Percentiles rank a stretch among this genome's conserved stretches.
Conservation (phyloP, 768 basidiomycete genomes). For the Tricholoma sp. region DNA sequence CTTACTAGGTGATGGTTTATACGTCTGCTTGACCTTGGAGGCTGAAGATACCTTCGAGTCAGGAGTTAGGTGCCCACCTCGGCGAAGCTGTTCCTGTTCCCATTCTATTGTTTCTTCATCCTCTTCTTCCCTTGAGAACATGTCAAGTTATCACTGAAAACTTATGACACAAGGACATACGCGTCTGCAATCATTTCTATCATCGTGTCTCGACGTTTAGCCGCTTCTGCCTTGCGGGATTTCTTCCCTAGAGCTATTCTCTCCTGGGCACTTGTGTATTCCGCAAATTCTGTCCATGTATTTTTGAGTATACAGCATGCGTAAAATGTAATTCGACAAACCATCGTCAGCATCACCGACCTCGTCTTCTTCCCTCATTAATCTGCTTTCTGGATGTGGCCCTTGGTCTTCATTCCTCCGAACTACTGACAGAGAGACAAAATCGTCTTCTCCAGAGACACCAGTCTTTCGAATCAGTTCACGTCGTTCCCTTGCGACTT, state of each 20-base stretch:
- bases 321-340: constrained; percentile 25
- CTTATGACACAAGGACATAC: constrained; percentile 36
- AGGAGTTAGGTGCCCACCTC: constrained; percentile 56
- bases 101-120: constrained; percentile 85
- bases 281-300: constrained; percentile 63
- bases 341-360: constrained; percentile 87
- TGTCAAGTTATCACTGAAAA: neutral
- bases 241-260: constrained; percentile 84
- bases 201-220: constrained; percentile 63
- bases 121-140: constrained; percentile 45
- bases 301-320: neutral
- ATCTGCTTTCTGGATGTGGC: constrained; percentile 80
- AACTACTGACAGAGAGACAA: constrained; percentile 70
- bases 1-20: constrained; percentile 71
- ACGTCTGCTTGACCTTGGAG: constrained; percentile 46
- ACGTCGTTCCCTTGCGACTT: constrained; percentile 70
- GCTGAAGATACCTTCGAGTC: constrained; percentile 25
- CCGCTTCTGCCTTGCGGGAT: constrained; percentile 65
- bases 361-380: constrained; percentile 84
- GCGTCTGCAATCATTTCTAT: constrained; percentile 79
- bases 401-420: constrained; percentile 54
- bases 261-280: constrained; percentile 85
- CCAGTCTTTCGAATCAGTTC: constrained; percentile 56
- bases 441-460: constrained; percentile 55
- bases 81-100: constrained; percentile 78